These are phyloP conservation scores for Calonectria pauciramosa DNA, from an alignment of 2,329 filamentous ascomycete genomes.

Conservation along the genomic window DNA sequence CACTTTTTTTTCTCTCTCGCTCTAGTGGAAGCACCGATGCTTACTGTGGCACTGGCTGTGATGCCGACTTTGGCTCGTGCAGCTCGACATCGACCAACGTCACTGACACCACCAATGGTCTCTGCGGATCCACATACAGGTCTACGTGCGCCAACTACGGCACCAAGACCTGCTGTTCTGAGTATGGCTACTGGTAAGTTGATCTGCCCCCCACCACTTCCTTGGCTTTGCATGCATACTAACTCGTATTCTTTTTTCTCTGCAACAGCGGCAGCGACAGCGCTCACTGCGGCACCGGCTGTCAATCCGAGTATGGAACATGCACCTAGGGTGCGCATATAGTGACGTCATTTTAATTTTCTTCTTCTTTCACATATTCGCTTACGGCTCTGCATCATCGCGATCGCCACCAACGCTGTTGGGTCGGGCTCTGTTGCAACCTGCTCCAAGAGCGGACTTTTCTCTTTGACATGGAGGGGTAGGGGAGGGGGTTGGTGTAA, in stretches of 20 bases:
- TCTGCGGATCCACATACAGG: constrained; percentile 20
- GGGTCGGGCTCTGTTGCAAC: background rate
- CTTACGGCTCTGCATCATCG: background rate
- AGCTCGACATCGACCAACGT: background rate
- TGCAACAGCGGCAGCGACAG: background rate
- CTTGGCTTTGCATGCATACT: constrained; percentile 20
- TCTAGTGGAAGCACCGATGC: constrained; percentile 43
- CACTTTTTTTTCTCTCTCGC: background rate
- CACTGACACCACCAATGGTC: constrained; percentile 15
- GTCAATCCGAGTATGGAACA: constrained; percentile 48
- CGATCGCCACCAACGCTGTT: background rate
- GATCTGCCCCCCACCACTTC: background rate
- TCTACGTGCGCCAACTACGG: constrained; percentile 9
- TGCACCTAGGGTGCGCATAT: constrained; percentile 33
- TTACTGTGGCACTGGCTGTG: constrained; percentile 21
- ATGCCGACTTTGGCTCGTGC: constrained; percentile 14
- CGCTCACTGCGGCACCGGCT: constrained; percentile 48
- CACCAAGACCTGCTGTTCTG: constrained; percentile 52
- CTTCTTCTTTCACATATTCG: background rate
- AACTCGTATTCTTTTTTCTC: background rate
- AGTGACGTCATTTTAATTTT: background rate
- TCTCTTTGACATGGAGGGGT: background rate
- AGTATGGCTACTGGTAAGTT: constrained; percentile 51
- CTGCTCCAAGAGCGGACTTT: background rate
- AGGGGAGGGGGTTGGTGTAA: background rate